Base-by-base conservation (phyloP, 2,329 filamentous ascomycete species). In the Colletotrichum sp. region DNA sequence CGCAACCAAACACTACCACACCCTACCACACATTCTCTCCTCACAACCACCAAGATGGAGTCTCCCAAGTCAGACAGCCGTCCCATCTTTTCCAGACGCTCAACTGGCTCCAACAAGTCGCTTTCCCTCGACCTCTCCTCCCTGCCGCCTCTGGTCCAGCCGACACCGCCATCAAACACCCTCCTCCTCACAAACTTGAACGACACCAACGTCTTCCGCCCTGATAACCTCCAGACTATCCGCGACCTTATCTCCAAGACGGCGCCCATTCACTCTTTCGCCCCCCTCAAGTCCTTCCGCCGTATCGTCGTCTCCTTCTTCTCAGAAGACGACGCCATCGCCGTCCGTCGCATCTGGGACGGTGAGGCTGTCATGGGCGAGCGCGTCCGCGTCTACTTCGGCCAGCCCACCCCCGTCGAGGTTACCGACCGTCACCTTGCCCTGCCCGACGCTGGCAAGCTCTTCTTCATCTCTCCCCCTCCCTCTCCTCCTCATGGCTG, bases 181-280 rank as follows among this genome's bases (percentile, higher is more conserved):
- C 92, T 97, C 72, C 92, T 97, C 81, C 93, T 97, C 82, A 97
- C 95, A 81, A 95, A 95, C 86, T 91, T 97, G 76, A 87, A 93
- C 81, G 91, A 95, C 78, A 86, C 89, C 75, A 92, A 94, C 81
- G 92, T 95, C 86, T 97, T 96, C 89, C 89, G 91, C 74, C 89
- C 94, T 21, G 90, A 93, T 77, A 95, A 95, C 85, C 89, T 96
- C 75, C 91, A 94, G 80, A 92, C 90, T 76, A 94, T 96, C 81
- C 93, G 92, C 82, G 89, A 92, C 71, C 91, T 95, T 75, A 93
- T 97, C 83, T 87, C 91, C 81, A 84, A 90, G 66, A 92, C 93
- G n/a, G 93, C 94, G 4, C 89, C 92, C 67, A 92, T 96, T 78
- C 93, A 95, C 85, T 92, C 93, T 75, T 97, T 95, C 90, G 92